Evolutionary conservation across 2,329 filamentous ascomycete genomes (phyloP).

Genomic region (Gnomoniopsis sp.): DNA sequence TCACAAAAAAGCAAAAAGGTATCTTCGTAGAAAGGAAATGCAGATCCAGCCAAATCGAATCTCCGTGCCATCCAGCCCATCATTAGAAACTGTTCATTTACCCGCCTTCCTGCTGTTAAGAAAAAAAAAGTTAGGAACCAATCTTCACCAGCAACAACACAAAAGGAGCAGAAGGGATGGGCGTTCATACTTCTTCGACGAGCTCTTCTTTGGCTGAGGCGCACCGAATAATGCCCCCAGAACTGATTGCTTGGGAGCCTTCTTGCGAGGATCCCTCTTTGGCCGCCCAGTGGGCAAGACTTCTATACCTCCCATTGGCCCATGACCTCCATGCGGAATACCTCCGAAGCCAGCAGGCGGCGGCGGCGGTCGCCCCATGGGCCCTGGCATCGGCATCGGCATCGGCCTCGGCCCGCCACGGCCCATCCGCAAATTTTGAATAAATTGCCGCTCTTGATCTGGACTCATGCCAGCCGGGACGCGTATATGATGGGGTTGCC

Average conservation of each 20-base stretch:
- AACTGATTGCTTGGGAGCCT: conserved; percentile 2
- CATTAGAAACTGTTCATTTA: background rate
- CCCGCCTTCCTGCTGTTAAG: background rate
- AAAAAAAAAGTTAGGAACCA: background rate
- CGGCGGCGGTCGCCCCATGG: background rate
- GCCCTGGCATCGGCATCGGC: too few species aligned
- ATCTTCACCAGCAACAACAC: background rate
- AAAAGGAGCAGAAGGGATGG: conserved; percentile 1
- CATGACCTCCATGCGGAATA: background rate
- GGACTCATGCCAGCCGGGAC: conserved; percentile 12
- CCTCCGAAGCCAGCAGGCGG: too few species aligned
- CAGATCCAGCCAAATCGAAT: background rate
- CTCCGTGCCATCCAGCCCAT: background rate
- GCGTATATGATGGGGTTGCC: conserved; percentile 5
- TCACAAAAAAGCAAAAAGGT: conserved; percentile 1
- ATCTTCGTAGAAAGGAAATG: conserved; percentile 1
- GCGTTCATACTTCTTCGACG: conserved; percentile 28
- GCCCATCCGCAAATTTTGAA: background rate
- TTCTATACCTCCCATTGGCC: conserved; percentile 7
- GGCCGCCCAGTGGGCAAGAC: conserved; percentile 27
- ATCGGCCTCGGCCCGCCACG: too few species aligned
- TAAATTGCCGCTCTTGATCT: background rate
- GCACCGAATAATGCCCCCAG: conserved; percentile 16
- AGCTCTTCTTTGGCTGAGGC: conserved; percentile 24
- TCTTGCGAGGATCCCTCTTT: conserved; percentile 24